Percentiles rank a stretch among this genome's conserved stretches.
These are phyloP conservation scores for Nakazawaea peltata DNA, from an alignment of 805 yeast species.

Conservation along the genomic window DNA sequence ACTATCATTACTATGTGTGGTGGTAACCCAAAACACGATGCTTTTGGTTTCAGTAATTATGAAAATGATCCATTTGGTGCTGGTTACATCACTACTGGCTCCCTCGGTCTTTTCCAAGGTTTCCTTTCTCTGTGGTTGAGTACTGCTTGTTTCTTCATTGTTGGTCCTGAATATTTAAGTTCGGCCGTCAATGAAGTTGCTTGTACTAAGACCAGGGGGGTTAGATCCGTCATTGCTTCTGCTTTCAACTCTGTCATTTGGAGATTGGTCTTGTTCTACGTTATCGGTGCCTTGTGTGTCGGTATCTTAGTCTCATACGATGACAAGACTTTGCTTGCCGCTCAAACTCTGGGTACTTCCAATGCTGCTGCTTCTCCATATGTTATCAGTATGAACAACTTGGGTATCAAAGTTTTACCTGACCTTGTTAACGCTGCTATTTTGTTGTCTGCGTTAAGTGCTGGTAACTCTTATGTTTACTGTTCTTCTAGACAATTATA, in stretches of 20 bases:
- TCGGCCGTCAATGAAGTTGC: constrained; percentile 36
- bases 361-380: constrained; percentile 76
- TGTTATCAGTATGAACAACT: constrained; percentile 64
- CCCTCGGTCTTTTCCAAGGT: constrained; percentile 32
- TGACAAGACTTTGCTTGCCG: constrained; percentile 26
- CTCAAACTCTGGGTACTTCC: constrained; percentile 48
- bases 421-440: constrained; percentile 70
- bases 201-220: constrained; percentile 18
- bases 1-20: constrained; percentile 50
- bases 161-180: constrained; percentile 36
- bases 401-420: constrained; percentile 59
- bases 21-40: constrained; percentile 44
- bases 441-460: constrained; percentile 65
- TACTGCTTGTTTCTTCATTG: constrained; percentile 30
- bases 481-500: constrained; percentile 58
- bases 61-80: constrained; percentile 31
- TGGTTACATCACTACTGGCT: constrained; percentile 28
- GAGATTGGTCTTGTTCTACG: constrained; percentile 35
- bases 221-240: constrained; percentile 29
- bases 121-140: constrained; percentile 28
- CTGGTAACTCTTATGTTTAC: constrained; percentile 73
- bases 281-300: constrained; percentile 35
- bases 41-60: constrained; percentile 42
- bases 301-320: constrained; percentile 29
- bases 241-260: constrained; percentile 35